Conservation (phyloP, 805 yeast genomes). For the Starmerella sirachaensis region DNA sequence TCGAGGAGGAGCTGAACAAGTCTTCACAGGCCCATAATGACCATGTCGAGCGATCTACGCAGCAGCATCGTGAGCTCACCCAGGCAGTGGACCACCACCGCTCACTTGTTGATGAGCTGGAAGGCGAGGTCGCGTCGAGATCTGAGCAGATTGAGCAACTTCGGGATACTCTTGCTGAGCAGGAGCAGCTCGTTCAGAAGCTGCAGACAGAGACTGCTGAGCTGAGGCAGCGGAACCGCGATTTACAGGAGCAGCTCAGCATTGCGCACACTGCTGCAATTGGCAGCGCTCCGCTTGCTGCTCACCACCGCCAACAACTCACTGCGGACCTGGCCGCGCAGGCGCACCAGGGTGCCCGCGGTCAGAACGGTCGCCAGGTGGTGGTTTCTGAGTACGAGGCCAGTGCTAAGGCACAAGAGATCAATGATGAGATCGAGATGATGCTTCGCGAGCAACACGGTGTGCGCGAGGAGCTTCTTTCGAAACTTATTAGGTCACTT, state of each 20-base stretch:
- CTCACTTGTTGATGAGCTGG: constrained; percentile 4
- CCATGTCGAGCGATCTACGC: not conserved
- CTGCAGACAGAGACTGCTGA: constrained; percentile 26
- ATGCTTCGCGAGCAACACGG: constrained; percentile 17
- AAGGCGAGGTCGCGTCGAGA: constrained; percentile 12
- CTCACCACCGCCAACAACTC: constrained; percentile 10
- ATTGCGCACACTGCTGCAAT: constrained; percentile 22
- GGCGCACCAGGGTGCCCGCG: constrained; percentile 1
- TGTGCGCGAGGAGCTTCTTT: constrained; percentile 20
- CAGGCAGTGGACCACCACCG: constrained; percentile 8
- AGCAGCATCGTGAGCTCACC: constrained; percentile 5
- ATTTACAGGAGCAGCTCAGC: constrained; percentile 26
- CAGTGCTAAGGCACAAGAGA: constrained; percentile 26
- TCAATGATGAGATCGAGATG: constrained; percentile 79
- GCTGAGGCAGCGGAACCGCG: constrained; percentile 20
- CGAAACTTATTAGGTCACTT: constrained; percentile 55
- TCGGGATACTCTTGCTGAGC: constrained; percentile 42
- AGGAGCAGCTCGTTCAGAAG: constrained; percentile 24
- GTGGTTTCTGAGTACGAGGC: constrained; percentile 8
- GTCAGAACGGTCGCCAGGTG: constrained; percentile 2
- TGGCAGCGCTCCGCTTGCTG: constrained; percentile 14
- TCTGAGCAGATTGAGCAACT: constrained; percentile 27
- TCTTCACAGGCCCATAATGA: not conserved
- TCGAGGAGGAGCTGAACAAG: constrained; percentile 2
- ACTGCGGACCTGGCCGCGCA: constrained; percentile 7